Conservation (phyloP, 352 stramenopile species). For the Pythium dissotocum region DNA sequence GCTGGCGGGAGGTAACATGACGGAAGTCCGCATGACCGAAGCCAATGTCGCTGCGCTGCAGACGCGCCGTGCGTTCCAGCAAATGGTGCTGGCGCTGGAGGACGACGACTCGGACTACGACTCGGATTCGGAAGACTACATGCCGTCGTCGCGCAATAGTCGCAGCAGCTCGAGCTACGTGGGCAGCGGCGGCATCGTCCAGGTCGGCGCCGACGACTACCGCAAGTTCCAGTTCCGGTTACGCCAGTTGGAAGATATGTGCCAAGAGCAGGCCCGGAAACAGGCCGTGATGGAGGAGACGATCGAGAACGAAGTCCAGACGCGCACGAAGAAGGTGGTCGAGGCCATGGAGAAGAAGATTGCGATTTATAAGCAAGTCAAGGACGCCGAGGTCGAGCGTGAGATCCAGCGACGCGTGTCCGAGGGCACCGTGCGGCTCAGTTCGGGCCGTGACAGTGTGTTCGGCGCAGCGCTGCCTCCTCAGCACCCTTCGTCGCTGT, state of each 20-base stretch:
- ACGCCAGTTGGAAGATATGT: conserved; percentile 74
- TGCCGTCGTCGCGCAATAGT: not conserved
- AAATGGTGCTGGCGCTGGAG: conserved; percentile 83
- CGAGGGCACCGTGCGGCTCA: conserved; percentile 37
- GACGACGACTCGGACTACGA: conserved; percentile 74
- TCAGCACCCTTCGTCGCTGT: conserved; percentile 14
- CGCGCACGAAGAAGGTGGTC: conserved; percentile 62
- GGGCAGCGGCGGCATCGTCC: conserved; percentile 39
- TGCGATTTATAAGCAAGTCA: conserved; percentile 83
- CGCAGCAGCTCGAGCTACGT: conserved; percentile 21
- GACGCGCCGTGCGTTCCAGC: conserved; percentile 78
- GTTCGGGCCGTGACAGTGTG: conserved; percentile 11
- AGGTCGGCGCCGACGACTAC: conserved; percentile 72
- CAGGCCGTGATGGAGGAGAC: conserved; percentile 74
- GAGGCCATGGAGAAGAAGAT: conserved; percentile 86
- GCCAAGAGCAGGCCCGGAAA: conserved; percentile 64
- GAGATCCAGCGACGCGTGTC: conserved; percentile 77
- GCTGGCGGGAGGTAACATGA: conserved; percentile 3
- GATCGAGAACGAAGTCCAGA: conserved; percentile 74
- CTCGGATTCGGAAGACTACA: conserved; percentile 44
- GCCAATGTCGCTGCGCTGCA: conserved; percentile 69
- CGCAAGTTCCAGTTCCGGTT: conserved; percentile 85
- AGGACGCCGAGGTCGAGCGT: conserved; percentile 76
- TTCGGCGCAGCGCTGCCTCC: conserved; percentile 27
- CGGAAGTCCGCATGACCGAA: conserved; percentile 53